Base-by-base conservation (phyloP, 2,329 filamentous ascomycete species). In the Phyllachora maydis region DNA sequence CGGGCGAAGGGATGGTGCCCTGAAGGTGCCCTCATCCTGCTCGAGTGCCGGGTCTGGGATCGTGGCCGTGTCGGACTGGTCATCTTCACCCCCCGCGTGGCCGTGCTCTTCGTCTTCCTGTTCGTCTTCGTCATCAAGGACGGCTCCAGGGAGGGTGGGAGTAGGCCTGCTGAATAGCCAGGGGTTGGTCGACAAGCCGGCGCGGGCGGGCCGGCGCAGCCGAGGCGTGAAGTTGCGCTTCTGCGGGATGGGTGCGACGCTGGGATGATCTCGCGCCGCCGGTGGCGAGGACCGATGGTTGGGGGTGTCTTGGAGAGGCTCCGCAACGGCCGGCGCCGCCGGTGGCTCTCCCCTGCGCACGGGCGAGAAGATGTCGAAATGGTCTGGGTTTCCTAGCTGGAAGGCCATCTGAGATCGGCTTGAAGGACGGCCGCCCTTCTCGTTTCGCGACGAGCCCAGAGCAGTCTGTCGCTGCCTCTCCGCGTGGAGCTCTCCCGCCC, bases 161-260 rank as follows among this genome's bases (percentile, higher is more conserved):
- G n/a, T n/a, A n/a, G n/a, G n/a, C n/a, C n/a, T n/a, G n/a, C n/a
- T n/a, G n/a, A n/a, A n/a, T n/a, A n/a, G n/a, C n/a, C n/a, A n/a
- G n/a, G n/a, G n/a, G n/a, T n/a, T n/a, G n/a, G n/a, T n/a, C n/a
- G 58, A 57, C 21, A 59, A 47, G 14, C 42, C 41, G 23, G 19
- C 30, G 17, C 28, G 27, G 4, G 16, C 23, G 3, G 42, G 32
- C 5, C 35, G 40, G 5, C 42, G 33, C 12, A 46, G 44, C 15
- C 46, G 47, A 2, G 58, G 59, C 0, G 54, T 56, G 23, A 61
- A 61, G 33, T 59, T 53, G 25, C 40, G 42, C 37, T 59, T 59
- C 34, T 60, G 55, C 13, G 48, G 40, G 6, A 59, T 46, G 2
- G 45, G 36, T 0, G 47, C 44, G 26, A 43, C 40, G 1, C 32